Percentiles rank a stretch among this genome's conserved stretches.
Conservation (phyloP, 139 green algal species). For the Chlorella sp. region DNA sequence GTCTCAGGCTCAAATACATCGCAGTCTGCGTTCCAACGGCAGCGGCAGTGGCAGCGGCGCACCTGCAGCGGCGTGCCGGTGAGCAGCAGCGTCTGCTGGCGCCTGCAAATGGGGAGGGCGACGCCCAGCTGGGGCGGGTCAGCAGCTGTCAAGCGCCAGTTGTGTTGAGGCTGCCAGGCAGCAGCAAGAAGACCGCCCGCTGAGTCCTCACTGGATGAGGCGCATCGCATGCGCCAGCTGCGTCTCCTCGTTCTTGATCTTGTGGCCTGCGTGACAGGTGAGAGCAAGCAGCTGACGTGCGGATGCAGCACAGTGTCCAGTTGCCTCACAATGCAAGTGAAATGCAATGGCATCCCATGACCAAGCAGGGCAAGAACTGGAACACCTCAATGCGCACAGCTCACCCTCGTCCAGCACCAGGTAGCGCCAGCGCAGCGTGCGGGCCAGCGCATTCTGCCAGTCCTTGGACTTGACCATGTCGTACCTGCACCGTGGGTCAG, state of each 20-base stretch:
- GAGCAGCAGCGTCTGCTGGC: constrained; percentile 57
- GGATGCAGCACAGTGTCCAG: background rate
- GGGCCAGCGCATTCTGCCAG: constrained; percentile 53
- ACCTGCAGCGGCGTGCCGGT: constrained; percentile 61
- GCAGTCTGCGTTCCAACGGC: too few relatives aligned
- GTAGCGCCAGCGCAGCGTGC: constrained; percentile 47
- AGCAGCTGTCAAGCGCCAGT: too few relatives aligned
- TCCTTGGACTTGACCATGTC: constrained; percentile 68
- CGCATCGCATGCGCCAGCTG: constrained; percentile 60
- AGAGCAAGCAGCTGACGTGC: background rate
- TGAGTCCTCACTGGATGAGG: constrained; percentile 2
- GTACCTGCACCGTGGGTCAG: background rate
- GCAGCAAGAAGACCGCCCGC: background rate
- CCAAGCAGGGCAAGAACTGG: too few relatives aligned
- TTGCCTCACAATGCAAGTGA: background rate
- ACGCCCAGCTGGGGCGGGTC: too few relatives aligned
- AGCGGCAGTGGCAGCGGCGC: too few relatives aligned
- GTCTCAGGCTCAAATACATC: too few relatives aligned
- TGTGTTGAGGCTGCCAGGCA: background rate
- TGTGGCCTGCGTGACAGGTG: constrained; percentile 36
- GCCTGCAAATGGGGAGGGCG: constrained; percentile 15
- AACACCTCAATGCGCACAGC: background rate
- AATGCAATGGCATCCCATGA: background rate
- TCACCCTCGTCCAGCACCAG: constrained; percentile 53
- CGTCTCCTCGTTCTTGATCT: constrained; percentile 58